These are phyloP conservation scores for Fusarium citri DNA, from an alignment of 2,329 filamentous ascomycete species.

Conservation along the genomic window DNA sequence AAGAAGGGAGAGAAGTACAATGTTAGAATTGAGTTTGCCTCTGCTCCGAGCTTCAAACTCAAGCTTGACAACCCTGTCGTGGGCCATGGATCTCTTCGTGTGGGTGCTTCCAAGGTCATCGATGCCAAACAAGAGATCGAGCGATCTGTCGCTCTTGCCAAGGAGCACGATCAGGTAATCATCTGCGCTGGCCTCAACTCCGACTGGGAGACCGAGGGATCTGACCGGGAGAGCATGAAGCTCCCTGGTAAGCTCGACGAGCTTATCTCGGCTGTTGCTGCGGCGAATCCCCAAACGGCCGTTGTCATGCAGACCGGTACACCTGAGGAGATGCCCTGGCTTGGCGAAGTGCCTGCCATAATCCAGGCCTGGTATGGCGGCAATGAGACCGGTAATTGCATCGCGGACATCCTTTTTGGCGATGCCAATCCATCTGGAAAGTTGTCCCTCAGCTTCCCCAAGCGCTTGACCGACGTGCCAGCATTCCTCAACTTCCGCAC, in stretches of 20 bases:
- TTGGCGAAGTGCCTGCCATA: conserved; percentile 65
- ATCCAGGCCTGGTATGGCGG: conserved; percentile 88
- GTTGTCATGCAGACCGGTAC: conserved; percentile 84
- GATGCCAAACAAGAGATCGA: conserved; percentile 69
- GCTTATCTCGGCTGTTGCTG: conserved; percentile 73
- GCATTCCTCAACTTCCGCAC: conserved; percentile 79
- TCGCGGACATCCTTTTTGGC: conserved; percentile 82
- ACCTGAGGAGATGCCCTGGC: conserved; percentile 79
- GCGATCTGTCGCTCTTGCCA: conserved; percentile 75
- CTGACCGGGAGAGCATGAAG: conserved; percentile 82
- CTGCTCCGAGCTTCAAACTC: conserved; percentile 68
- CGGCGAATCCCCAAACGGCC: conserved; percentile 75
- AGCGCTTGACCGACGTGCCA: conserved; percentile 75
- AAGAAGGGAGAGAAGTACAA: conserved; percentile 70
- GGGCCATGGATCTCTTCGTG: conserved; percentile 69
- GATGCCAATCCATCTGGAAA: conserved; percentile 80
- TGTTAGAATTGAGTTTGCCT: conserved; percentile 69
- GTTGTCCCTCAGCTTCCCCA: conserved; percentile 79
- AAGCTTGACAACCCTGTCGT: conserved; percentile 62
- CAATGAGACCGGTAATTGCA: conserved; percentile 85
- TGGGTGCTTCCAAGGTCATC: conserved; percentile 70
- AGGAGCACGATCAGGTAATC: conserved; percentile 79
- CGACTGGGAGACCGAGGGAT: conserved; percentile 85
- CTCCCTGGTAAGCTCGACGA: conserved; percentile 79
- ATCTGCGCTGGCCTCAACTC: conserved; percentile 82